Conservation (phyloP, 805 yeast species). For the Metschnikowia kofuensis region DNA sequence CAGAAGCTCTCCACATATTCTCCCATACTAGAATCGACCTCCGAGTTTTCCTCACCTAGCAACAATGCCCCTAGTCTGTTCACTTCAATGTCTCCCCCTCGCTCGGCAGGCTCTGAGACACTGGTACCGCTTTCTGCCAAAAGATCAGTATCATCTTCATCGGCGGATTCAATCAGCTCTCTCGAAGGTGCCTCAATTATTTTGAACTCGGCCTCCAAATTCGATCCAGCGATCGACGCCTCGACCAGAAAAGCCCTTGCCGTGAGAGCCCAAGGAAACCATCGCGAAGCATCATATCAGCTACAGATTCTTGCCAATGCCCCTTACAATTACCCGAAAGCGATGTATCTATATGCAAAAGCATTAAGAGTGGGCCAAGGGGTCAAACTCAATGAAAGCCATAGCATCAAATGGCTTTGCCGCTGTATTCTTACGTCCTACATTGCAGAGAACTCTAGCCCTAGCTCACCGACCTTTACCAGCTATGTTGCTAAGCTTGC, state of each 20-base stretch:
- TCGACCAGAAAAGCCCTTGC: slow-evolving; percentile 45
- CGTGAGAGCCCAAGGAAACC: slow-evolving; percentile 55
- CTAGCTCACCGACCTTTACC: slow-evolving; percentile 10
- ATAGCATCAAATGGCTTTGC: slow-evolving; percentile 59
- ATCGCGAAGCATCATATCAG: slow-evolving; percentile 67
- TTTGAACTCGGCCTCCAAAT: slow-evolving; percentile 8
- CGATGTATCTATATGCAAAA: slow-evolving; percentile 66
- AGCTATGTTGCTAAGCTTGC: slow-evolving; percentile 25
- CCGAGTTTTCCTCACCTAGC: slow-evolving; percentile 4
- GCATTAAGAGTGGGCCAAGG: slow-evolving; percentile 72
- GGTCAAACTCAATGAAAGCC: slow-evolving; percentile 50
- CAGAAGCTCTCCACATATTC: slow-evolving; percentile 4
- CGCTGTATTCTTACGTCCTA: slow-evolving; percentile 35
- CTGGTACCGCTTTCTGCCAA: background rate
- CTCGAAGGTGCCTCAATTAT: slow-evolving; percentile 4
- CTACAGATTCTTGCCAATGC: slow-evolving; percentile 59
- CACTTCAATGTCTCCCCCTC: background rate
- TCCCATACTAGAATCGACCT: slow-evolving; percentile 4
- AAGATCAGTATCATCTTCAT: slow-evolving; percentile 9
- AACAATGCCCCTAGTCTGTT: background rate
- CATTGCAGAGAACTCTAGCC: slow-evolving; percentile 11
- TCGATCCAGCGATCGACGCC: slow-evolving; percentile 28
- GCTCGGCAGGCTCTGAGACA: background rate
- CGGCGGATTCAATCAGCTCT: slow-evolving; percentile 7
- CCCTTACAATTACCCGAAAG: slow-evolving; percentile 54